phyloP scores from a whole-genome alignment of 495 filamentous ascomycete genomes.

The Glarea lozoyensis region DNA sequence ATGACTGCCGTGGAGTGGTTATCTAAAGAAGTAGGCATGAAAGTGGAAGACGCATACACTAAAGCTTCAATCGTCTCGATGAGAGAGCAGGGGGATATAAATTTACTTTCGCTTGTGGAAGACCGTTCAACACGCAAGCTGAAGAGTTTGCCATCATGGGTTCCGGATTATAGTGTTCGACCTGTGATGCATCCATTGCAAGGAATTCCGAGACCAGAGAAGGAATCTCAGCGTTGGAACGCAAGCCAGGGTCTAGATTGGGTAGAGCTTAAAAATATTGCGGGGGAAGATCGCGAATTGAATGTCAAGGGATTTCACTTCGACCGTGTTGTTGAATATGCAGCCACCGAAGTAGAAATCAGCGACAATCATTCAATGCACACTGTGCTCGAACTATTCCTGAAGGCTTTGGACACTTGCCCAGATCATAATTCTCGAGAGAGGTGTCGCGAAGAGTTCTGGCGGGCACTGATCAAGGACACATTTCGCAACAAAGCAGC shows the following conservation, averaged over 20 bases:
- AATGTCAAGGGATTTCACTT: no score
- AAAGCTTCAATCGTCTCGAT: slow-evolving; percentile 9
- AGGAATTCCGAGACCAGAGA: neutral
- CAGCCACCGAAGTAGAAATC: no score
- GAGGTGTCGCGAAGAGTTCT: slow-evolving; percentile 15
- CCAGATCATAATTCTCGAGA: neutral
- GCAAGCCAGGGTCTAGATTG: slow-evolving; percentile 1
- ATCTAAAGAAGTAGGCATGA: neutral
- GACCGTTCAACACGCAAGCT: neutral
- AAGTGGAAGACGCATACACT: neutral
- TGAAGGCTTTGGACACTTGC: neutral
- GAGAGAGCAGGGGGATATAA: slow-evolving; percentile 9
- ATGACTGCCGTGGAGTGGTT: neutral
- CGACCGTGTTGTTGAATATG: no score
- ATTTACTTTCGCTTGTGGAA: slow-evolving; percentile 4
- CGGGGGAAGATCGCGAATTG: no score
- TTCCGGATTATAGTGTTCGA: slow-evolving; percentile 15
- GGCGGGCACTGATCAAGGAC: slow-evolving; percentile 13
- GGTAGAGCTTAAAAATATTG: slow-evolving; percentile 4
- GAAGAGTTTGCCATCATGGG: slow-evolving; percentile 16
- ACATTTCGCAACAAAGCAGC: slow-evolving; percentile 8
- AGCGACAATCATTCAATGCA: no score
- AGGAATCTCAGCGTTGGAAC: slow-evolving; percentile 5
- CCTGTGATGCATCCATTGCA: slow-evolving; percentile 2
- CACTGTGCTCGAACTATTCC: neutral